Conservation (phyloP, 139 green algal genomes). For the Auxenochlorella protothecoides region DNA sequence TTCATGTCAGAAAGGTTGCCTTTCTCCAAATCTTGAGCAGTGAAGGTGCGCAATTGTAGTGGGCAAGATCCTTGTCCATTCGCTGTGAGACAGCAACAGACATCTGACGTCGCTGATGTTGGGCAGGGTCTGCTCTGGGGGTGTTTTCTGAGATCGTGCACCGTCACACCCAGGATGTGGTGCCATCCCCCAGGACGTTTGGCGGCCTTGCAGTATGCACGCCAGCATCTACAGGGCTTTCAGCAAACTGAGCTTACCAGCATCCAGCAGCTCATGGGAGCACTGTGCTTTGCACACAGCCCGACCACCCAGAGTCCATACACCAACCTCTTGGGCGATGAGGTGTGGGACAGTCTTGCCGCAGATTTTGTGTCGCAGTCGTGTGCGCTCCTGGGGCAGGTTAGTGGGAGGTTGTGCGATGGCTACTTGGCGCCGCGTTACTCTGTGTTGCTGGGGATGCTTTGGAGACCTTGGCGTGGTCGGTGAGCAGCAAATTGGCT, state of each 20-base stretch:
- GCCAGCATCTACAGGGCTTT: slow-evolving; percentile 50
- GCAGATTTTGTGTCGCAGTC: slow-evolving; percentile 68
- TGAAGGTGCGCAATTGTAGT: not conserved
- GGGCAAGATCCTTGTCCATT: not conserved
- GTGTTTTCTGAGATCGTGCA: slow-evolving; percentile 36
- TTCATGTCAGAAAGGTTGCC: no score
- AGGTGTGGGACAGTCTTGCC: slow-evolving; percentile 56
- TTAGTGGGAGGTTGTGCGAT: slow-evolving; percentile 3
- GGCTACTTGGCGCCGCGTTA: no score
- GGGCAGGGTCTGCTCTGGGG: not conserved
- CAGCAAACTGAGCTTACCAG: slow-evolving; percentile 34
- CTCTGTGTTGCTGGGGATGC: no score
- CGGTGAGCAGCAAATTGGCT: no score
- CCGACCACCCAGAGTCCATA: slow-evolving; percentile 28
- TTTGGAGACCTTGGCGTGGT: no score
- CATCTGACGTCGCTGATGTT: no score
- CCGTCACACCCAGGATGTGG: slow-evolving; percentile 41
- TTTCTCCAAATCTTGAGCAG: no score
- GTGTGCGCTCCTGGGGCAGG: slow-evolving; percentile 76
- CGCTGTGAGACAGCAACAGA: no score
- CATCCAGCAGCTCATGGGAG: slow-evolving; percentile 85
- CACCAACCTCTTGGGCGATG: slow-evolving; percentile 40
- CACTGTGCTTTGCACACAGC: slow-evolving; percentile 54
- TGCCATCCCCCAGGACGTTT: slow-evolving; percentile 28
- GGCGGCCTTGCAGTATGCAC: slow-evolving; percentile 67